A percentile compares a stretch with the other conserved stretches of the same genome.
These are phyloP conservation scores for Mikania micrantha DNA, from an alignment of 129 eudicot species.

Conservation along the genomic window DNA sequence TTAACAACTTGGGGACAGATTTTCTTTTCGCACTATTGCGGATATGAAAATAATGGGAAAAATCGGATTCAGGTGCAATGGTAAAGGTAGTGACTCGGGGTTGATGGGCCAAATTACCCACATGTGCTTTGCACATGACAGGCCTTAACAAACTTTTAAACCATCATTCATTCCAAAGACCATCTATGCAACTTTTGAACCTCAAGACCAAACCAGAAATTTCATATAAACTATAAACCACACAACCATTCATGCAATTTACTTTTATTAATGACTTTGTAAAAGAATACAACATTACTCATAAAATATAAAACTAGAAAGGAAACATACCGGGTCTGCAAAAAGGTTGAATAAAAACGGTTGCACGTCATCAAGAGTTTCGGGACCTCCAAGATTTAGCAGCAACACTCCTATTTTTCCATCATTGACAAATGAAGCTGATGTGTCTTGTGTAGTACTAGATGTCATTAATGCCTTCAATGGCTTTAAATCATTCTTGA, in stretches of 20 bases:
- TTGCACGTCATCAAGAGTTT: constrained; percentile 94
- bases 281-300: not conserved
- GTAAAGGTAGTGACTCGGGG: no score
- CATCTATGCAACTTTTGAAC: not conserved
- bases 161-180: not conserved
- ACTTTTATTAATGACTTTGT: not conserved
- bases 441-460: constrained; percentile 34
- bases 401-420: constrained; percentile 82
- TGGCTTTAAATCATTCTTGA: constrained; percentile 29
- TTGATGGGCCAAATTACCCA: not conserved
- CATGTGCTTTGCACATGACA: not conserved
- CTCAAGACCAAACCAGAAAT: not conserved
- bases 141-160: not conserved
- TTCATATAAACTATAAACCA: not conserved
- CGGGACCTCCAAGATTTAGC: constrained; percentile 97
- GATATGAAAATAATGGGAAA: no score
- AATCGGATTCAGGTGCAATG: no score
- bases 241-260: not conserved
- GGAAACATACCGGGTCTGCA: constrained; percentile 77
- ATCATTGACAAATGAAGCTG: constrained; percentile 36
- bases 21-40: no score
- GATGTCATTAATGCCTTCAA: constrained; percentile 57
- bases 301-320: not conserved
- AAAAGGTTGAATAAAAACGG: constrained; percentile 92
- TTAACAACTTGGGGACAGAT: no score